Percentiles rank a stretch among this genome's conserved stretches.
Evolutionary conservation across 1,284 basidiomycete species (phyloP).

Genomic region (Gomphus sp.): DNA sequence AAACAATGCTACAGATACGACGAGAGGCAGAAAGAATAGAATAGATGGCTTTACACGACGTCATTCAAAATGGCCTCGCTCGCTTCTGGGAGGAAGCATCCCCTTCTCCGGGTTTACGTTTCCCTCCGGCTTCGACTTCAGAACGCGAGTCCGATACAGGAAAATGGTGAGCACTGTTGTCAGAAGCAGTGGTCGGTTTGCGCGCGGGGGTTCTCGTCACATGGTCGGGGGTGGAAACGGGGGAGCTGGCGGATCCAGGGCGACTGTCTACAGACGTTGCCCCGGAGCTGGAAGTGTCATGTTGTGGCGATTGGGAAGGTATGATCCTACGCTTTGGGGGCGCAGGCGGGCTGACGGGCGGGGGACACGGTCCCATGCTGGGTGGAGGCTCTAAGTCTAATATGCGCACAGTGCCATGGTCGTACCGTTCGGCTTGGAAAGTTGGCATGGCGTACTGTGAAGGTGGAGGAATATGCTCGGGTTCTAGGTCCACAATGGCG

Average conservation of each 20-base stretch:
- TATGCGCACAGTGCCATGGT: conserved; percentile 13
- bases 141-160: conserved; percentile 33
- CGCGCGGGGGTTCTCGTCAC: background rate
- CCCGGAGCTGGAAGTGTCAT: background rate
- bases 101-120: conserved; percentile 4
- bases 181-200: background rate
- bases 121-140: conserved; percentile 16
- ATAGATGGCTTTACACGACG: background rate
- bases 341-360: conserved; percentile 8
- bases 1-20: background rate
- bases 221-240: background rate
- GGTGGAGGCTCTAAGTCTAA: background rate
- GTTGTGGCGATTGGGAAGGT: background rate
- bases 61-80: conserved; percentile 2
- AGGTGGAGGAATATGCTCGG: conserved; percentile 10
- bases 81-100: conserved; percentile 1
- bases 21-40: background rate
- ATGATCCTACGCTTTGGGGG: conserved; percentile 4
- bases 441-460: conserved; percentile 33
- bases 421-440: conserved; percentile 38
- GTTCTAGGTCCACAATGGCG: conserved; percentile 27
- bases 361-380: conserved; percentile 1
- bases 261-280: background rate
- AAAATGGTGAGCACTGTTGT: background rate
- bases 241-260: background rate